Evolutionary conservation across 352 stramenopile genomes (phyloP).

Genomic region (Discostella stelligera): DNA sequence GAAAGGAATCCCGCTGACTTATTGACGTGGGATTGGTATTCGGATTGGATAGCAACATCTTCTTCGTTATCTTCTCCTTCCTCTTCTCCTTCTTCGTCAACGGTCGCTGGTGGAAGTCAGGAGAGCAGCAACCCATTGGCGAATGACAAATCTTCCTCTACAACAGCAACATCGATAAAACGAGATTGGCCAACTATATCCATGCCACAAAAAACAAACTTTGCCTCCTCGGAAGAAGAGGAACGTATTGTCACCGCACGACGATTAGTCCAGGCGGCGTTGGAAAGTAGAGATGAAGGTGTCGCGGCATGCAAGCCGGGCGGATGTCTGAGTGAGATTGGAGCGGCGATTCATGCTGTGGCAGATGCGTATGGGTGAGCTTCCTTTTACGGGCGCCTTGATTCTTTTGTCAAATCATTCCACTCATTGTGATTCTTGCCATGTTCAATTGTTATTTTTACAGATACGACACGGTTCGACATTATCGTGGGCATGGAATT

Average conservation of each 20-base stretch:
- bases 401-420: background rate
- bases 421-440: background rate
- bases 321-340: conserved; percentile 78
- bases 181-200: background rate
- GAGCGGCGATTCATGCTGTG: conserved; percentile 76
- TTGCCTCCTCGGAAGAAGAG: conserved; percentile 48
- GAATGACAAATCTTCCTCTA: background rate
- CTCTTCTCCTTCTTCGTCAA: too few relatives aligned
- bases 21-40: background rate
- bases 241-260: conserved; percentile 53
- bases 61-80: too few relatives aligned
- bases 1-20: background rate
- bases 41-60: background rate
- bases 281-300: conserved; percentile 77
- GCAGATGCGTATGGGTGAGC: conserved; percentile 71
- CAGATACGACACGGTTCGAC: conserved; percentile 75
- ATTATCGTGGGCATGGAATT: conserved; percentile 97
- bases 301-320: conserved; percentile 69
- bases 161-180: background rate
- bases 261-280: conserved; percentile 64
- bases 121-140: background rate
- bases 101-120: background rate
- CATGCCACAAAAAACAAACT: conserved; percentile 39
- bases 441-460: background rate
- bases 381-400: background rate